These are phyloP conservation scores for Myriosclerotinia scirpicola DNA, from an alignment of 2,329 filamentous ascomycete species.

Conservation along the genomic window DNA sequence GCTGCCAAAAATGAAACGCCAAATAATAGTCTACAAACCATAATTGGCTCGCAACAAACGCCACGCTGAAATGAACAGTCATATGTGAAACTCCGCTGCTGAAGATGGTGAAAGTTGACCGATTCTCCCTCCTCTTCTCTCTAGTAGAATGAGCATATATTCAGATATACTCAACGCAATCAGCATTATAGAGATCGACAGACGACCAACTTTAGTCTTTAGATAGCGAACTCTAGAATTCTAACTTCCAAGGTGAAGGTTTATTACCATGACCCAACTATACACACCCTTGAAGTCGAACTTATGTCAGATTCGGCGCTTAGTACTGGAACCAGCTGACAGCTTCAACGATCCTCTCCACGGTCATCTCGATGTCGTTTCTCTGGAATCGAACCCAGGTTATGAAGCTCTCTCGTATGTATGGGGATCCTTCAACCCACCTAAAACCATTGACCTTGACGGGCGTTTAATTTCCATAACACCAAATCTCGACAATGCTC, in stretches of 20 bases:
- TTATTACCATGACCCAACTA: background rate
- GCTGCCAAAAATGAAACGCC: background rate
- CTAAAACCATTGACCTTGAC: constrained; percentile 11
- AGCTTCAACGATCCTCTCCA: constrained; percentile 12
- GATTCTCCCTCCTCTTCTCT: rapidly evolving
- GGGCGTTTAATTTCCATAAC: constrained; percentile 2
- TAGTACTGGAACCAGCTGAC: constrained; percentile 13
- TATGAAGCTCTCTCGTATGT: constrained; percentile 28
- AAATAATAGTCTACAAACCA: background rate
- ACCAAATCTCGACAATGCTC: constrained; percentile 24
- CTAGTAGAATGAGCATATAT: background rate
- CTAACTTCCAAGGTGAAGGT: background rate
- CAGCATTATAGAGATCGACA: background rate
- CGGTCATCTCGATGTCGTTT: constrained; percentile 16
- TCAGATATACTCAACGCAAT: too few relatives aligned
- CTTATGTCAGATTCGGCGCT: constrained; percentile 17
- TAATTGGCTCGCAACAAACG: constrained; percentile 9
- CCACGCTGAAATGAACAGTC: constrained; percentile 9
- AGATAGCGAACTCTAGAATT: background rate
- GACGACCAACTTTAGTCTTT: background rate
- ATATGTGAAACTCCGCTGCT: background rate
- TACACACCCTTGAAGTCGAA: background rate
- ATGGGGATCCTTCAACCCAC: constrained; percentile 13
- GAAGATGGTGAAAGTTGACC: background rate
- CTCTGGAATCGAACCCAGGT: constrained; percentile 11